phyloP scores from a whole-genome alignment of 2,329 filamentous ascomycete genomes.

The Septoria petroselini region DNA sequence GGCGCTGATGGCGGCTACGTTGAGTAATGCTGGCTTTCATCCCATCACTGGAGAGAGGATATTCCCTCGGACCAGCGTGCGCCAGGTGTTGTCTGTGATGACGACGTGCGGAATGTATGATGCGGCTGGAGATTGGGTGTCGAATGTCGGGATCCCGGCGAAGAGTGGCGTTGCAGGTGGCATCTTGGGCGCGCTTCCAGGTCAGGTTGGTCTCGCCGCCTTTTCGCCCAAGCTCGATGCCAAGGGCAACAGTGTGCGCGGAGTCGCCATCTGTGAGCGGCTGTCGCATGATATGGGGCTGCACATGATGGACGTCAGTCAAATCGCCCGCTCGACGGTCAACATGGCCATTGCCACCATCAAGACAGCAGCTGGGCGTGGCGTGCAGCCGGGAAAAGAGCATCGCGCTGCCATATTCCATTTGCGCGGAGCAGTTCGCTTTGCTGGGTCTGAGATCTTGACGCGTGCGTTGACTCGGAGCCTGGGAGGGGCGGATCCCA shows the following conservation, averaged over 20 bases:
- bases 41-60: constrained; percentile 38
- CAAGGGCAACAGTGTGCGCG: constrained; percentile 28
- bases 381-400: constrained; percentile 14
- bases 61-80: constrained; percentile 40
- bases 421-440: constrained; percentile 27
- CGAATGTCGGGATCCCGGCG: constrained; percentile 41
- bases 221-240: constrained; percentile 28
- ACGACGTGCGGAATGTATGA: constrained; percentile 46
- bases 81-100: constrained; percentile 45
- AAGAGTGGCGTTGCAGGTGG: constrained; percentile 38
- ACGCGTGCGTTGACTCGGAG: constrained; percentile 24
- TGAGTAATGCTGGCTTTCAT: constrained; percentile 41
- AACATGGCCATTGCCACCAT: constrained; percentile 16
- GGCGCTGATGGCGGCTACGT: constrained; percentile 43
- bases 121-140: constrained; percentile 43
- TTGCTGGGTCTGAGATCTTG: constrained; percentile 26
- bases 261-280: constrained; percentile 26
- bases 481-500: constrained; percentile 18
- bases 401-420: constrained; percentile 26
- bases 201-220: constrained; percentile 27
- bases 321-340: constrained; percentile 26
- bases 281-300: constrained; percentile 29
- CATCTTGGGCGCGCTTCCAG: constrained; percentile 27
- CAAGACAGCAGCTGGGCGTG: constrained; percentile 5
- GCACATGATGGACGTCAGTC: constrained; percentile 30